phyloP scores from a whole-genome alignment of 441 rosid genomes.

The Croton setiger region DNA sequence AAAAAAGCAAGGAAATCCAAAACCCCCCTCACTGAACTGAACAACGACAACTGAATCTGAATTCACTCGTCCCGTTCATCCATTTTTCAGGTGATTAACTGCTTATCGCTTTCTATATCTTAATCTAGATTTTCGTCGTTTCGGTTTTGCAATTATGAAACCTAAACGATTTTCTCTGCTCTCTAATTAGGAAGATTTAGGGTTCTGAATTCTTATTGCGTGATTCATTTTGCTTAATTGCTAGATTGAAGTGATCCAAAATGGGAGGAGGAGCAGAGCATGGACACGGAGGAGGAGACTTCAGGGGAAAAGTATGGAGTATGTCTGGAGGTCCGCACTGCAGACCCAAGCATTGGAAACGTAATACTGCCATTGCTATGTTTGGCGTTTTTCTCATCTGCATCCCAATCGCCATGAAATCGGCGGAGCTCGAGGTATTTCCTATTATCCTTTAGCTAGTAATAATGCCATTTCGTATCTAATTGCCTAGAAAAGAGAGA shows the following conservation, averaged over 20 bases:
- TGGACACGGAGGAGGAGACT: constrained; percentile 79
- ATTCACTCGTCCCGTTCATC: too few species aligned
- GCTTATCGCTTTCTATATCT: neutral
- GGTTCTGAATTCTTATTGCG: constrained; percentile 15
- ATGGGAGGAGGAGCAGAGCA: constrained; percentile 72
- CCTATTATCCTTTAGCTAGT: neutral
- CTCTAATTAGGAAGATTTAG: constrained; percentile 13
- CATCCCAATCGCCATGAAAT: constrained; percentile 88
- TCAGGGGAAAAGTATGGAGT: constrained; percentile 93
- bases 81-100: neutral
- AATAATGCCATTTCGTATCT: neutral
- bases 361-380: constrained; percentile 97
- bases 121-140: neutral
- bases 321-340: constrained; percentile 93
- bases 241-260: constrained; percentile 11
- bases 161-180: neutral
- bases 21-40: neutral
- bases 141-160: neutral
- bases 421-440: constrained; percentile 91
- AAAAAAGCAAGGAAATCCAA: neutral
- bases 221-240: constrained; percentile 15
- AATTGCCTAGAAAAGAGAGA: neutral
- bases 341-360: constrained; percentile 96
- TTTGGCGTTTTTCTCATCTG: constrained; percentile 74
- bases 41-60: neutral